Evolutionary conservation across 805 yeast genomes (phyloP).

Genomic region (Candida nanaspora): DNA sequence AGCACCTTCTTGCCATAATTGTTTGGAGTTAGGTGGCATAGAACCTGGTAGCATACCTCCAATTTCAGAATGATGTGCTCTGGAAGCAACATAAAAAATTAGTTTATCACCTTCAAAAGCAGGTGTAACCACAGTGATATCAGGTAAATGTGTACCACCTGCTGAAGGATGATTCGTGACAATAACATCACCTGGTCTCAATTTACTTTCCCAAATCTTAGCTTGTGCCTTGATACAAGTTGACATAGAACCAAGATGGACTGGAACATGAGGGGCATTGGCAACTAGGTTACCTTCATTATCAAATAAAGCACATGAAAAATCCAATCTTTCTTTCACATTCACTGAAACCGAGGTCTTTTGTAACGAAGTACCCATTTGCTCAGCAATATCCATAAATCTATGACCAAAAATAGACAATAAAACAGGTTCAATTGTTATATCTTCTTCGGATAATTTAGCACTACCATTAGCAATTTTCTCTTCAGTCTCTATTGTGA

Average conservation of each 20-base stretch:
- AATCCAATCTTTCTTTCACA: slow-evolving; percentile 77
- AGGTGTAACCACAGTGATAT: slow-evolving; percentile 89
- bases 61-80: slow-evolving; percentile 96
- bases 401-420: slow-evolving; percentile 76
- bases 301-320: slow-evolving; percentile 79
- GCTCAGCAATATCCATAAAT: slow-evolving; percentile 88
- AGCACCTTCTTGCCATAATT: slow-evolving; percentile 87
- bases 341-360: slow-evolving; percentile 78
- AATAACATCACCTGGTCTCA: slow-evolving; percentile 68
- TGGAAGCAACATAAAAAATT: slow-evolving; percentile 83
- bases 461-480: background rate
- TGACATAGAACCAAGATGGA: slow-evolving; percentile 82
- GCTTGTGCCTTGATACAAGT: slow-evolving; percentile 68
- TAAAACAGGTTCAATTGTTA: slow-evolving; percentile 55
- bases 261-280: slow-evolving; percentile 86
- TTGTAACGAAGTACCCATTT: slow-evolving; percentile 76
- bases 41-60: slow-evolving; percentile 91
- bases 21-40: slow-evolving; percentile 88
- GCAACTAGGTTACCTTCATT: slow-evolving; percentile 75
- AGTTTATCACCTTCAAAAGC: slow-evolving; percentile 58
- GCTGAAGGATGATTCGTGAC: slow-evolving; percentile 76
- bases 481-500: slow-evolving; percentile 17
- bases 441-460: slow-evolving; percentile 2
- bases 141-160: slow-evolving; percentile 87
- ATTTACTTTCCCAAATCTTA: slow-evolving; percentile 52